phyloP scores from a whole-genome alignment of 208 protist species.

The Leishmania martiniquensis region DNA sequence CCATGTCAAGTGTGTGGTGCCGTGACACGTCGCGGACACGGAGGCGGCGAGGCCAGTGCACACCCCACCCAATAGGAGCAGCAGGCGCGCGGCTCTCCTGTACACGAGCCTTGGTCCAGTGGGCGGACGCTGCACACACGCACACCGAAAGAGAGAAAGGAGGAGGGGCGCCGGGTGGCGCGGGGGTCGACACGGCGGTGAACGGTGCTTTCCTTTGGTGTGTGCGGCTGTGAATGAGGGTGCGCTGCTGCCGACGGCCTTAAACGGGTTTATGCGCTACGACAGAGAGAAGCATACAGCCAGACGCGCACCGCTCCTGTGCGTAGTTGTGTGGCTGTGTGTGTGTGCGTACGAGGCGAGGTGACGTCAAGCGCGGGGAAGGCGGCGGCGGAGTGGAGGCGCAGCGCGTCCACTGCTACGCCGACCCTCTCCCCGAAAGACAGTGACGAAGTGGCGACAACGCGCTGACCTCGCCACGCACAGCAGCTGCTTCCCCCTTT shows the following conservation, averaged over 20 bases:
- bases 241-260: neutral
- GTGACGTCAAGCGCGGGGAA: neutral
- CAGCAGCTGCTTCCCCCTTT: too few species aligned
- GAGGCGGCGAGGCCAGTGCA: neutral
- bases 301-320: neutral
- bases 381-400: neutral
- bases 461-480: neutral
- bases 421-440: neutral
- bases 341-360: neutral
- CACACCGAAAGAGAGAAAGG: neutral
- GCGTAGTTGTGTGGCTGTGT: neutral
- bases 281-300: neutral
- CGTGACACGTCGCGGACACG: neutral
- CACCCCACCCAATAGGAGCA: neutral
- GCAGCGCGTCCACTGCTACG: neutral
- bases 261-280: neutral
- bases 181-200: neutral
- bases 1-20: neutral
- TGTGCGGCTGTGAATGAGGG: neutral
- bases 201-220: too few species aligned
- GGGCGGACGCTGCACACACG: neutral
- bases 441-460: neutral
- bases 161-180: neutral
- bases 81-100: neutral
- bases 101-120: too few species aligned